A percentile compares a stretch with the other conserved stretches of the same genome.
Conservation (phyloP, 176 grass and related monocot species). For the Poa annua region DNA sequence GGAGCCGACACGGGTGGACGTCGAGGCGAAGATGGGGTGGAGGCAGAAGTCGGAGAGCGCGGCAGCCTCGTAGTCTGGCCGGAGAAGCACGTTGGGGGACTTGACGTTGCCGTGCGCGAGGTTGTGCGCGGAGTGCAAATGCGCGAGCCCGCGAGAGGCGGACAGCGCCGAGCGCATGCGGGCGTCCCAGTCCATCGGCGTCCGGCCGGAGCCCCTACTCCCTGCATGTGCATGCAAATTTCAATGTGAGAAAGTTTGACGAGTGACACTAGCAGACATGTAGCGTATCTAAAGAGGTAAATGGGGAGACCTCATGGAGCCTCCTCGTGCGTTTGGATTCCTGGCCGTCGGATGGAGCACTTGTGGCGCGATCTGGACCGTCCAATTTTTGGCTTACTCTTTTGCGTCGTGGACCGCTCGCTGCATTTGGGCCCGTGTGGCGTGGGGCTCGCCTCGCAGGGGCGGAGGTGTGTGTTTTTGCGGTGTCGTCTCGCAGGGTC, state of each 20-base stretch:
- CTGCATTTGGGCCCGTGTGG: too few relatives aligned
- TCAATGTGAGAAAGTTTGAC: slow-evolving; percentile 27
- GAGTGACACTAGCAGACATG: background rate
- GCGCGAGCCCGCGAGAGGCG: slow-evolving; percentile 72
- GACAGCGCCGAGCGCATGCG: slow-evolving; percentile 76
- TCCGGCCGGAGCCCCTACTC: slow-evolving; percentile 72
- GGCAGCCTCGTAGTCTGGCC: slow-evolving; percentile 67
- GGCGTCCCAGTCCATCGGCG: slow-evolving; percentile 90
- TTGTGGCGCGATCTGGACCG: too few relatives aligned
- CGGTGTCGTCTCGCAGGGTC: too few relatives aligned
- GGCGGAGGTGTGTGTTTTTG: too few relatives aligned
- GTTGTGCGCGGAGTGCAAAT: slow-evolving; percentile 69
- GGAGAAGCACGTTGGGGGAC: slow-evolving; percentile 93
- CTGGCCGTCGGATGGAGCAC: too few relatives aligned
- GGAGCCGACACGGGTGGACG: slow-evolving; percentile 42
- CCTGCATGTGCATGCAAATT: slow-evolving; percentile 50
- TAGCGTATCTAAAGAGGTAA: too few relatives aligned
- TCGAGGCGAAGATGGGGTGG: slow-evolving; percentile 67
- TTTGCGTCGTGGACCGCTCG: too few relatives aligned
- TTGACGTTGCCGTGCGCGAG: slow-evolving; percentile 88
- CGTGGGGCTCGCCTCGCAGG: too few relatives aligned
- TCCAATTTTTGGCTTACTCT: too few relatives aligned
- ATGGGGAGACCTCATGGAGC: too few relatives aligned
- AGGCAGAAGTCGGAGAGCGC: slow-evolving; percentile 77
- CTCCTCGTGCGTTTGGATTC: too few relatives aligned